A percentile compares a stretch with the other conserved stretches of the same genome.
phyloP scores from a whole-genome alignment of 371 early-diverging fungal species.

The Rhizopus sp. region DNA sequence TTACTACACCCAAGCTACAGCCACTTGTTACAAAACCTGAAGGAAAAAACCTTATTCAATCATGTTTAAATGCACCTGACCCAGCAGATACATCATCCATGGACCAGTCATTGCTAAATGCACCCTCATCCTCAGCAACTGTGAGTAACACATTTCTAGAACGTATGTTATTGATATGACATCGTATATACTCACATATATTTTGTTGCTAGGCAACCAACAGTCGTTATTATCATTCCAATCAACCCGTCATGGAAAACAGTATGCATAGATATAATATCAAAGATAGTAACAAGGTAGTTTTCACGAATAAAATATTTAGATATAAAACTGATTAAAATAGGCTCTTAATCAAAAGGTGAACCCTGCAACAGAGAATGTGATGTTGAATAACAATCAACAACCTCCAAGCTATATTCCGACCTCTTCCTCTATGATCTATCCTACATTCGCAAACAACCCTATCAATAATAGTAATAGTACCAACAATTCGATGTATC shows the following conservation, averaged over 20 bases:
- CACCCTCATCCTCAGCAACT: constrained; percentile 15
- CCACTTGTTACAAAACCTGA: constrained; percentile 92
- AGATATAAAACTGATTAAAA: too few species aligned
- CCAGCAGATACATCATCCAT: constrained; percentile 23
- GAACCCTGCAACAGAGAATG: not conserved
- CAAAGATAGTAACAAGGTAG: too few species aligned
- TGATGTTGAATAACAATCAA: not conserved
- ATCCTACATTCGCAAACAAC: not conserved
- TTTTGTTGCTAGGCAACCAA: constrained; percentile 11
- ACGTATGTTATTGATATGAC: not conserved
- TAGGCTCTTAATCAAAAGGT: not conserved
- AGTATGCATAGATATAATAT: too few species aligned
- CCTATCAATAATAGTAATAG: not conserved
- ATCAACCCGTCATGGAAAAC: not conserved
- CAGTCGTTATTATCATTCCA: constrained; percentile 11
- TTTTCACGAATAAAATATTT: too few species aligned
- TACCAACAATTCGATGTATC: constrained; percentile 1
- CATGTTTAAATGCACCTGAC: constrained; percentile 86
- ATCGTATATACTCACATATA: not conserved
- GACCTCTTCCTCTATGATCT: not conserved
- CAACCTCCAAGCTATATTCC: not conserved
- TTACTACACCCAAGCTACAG: constrained; percentile 94
- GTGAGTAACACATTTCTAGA: constrained; percentile 13
- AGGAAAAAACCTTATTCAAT: constrained; percentile 90
- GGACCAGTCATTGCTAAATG: constrained; percentile 3